Base-by-base conservation (phyloP, 352 stramenopile genomes). In the Globisporangium alternatum region DNA sequence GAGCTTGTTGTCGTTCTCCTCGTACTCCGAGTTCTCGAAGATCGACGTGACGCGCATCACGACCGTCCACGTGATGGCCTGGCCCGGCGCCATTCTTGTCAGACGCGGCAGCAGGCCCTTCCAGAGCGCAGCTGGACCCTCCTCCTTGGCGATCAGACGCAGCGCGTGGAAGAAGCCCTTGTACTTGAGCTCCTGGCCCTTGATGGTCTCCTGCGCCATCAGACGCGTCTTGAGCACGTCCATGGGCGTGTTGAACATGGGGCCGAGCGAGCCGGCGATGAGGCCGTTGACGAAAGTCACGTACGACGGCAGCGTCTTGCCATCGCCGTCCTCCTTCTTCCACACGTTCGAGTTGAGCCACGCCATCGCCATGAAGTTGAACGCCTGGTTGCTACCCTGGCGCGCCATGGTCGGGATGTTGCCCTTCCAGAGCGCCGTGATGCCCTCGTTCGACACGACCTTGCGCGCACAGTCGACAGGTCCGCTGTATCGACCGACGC, bases 301-400 rank as follows among this genome's bases (percentile, higher is more conserved):
- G 81, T 97, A 98, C 56, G 87, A 86, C 51, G 90, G 83, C 65
- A 99, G 80, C 56, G 88, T 92, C 69, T 95, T 95, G 67, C 87
- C 89, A 63, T 96, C 90, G 25, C 85, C 91, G 56, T 96, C 86
- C 67, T 95, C 76, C 74, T 96, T 96, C 56, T 93, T 82, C 84
- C 90, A 98, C 72, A 98, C 87, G 64, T 91, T 74, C 71, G 97
- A 91, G 80, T 99, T 93, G 19, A 96, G 71, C 83, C 86, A 94
- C 15, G 84, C 86, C 57, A 95, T 98, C 10, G 80, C 90, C 66
- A 97, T 98, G 72, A 99, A 99, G 81, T 99, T 99, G 64, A 98
- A 98, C 6, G 96, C 96, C 75, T 99, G 97, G 84, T 99, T 99
- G 71, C 88, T 98, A 35, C 97, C 97, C 77, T 99, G 96, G 44